Conservation (phyloP, 805 yeast genomes). For the Lipomyces yamanashiensis region DNA sequence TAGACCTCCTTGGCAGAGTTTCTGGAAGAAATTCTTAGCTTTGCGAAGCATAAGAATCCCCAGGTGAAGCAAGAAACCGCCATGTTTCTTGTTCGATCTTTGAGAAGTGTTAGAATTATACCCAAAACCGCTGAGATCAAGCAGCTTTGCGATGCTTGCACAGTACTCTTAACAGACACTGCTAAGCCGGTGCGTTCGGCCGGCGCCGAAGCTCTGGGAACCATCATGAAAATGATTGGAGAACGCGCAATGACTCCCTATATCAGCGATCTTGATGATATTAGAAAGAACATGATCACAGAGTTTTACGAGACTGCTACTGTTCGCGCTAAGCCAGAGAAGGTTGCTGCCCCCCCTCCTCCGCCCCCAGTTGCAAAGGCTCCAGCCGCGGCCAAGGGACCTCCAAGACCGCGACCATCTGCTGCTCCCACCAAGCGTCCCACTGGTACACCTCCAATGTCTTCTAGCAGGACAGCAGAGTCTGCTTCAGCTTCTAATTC, state of each 20-base stretch:
- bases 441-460: neutral
- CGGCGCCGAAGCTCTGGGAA: constrained; percentile 78
- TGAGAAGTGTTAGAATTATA: constrained; percentile 53
- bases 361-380: constrained; percentile 32
- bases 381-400: constrained; percentile 8
- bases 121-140: constrained; percentile 64
- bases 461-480: neutral
- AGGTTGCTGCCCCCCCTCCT: constrained; percentile 42
- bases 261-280: constrained; percentile 75
- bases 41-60: constrained; percentile 79
- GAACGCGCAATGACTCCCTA: constrained; percentile 64
- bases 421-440: constrained; percentile 11
- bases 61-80: constrained; percentile 76
- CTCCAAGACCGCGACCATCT: constrained; percentile 25
- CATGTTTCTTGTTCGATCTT: constrained; percentile 64
- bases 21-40: constrained; percentile 61
- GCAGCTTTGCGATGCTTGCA: constrained; percentile 57
- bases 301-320: constrained; percentile 61
- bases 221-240: constrained; percentile 81
- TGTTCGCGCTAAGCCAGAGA: constrained; percentile 54
- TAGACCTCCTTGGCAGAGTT: constrained; percentile 57
- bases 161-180: constrained; percentile 76
- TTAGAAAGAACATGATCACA: constrained; percentile 69
- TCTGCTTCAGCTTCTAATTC: neutral
- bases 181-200: constrained; percentile 81